phyloP scores from a whole-genome alignment of 768 basidiomycete species.

The Wakefieldia striispora region DNA sequence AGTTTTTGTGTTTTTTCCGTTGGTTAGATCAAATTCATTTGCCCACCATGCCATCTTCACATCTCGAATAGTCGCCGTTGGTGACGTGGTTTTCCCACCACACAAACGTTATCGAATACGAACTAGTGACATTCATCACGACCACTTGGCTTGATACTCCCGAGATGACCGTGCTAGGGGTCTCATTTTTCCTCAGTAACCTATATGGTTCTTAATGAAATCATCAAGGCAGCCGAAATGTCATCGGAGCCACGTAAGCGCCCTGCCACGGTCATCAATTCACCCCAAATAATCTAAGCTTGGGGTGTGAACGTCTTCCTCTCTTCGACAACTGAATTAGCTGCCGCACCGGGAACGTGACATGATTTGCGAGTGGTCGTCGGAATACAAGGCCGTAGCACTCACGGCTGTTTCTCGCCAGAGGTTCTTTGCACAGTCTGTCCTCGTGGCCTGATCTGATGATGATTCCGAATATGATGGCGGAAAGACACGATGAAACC shows the following conservation, averaged over 20 bases:
- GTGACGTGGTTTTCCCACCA: slow-evolving; percentile 6
- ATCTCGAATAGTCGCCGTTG: neutral
- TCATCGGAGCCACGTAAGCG: neutral
- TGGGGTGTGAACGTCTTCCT: neutral
- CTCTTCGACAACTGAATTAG: neutral
- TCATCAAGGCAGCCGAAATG: no score
- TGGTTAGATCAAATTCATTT: slow-evolving; percentile 1
- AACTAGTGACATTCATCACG: slow-evolving; percentile 2
- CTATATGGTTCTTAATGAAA: no score
- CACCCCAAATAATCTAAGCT: no score
- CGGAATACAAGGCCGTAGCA: no score
- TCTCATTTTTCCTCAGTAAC: no score
- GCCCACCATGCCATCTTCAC: neutral
- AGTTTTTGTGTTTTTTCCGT: neutral
- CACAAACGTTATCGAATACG: neutral
- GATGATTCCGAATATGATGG: slow-evolving; percentile 7
- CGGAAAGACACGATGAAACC: slow-evolving; percentile 6
- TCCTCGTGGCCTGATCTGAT: no score
- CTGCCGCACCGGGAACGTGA: neutral
- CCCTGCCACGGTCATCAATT: neutral
- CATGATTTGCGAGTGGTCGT: no score
- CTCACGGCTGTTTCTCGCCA: no score
- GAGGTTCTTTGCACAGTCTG: no score
- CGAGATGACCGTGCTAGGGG: neutral
- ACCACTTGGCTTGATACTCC: slow-evolving; percentile 8